Evolutionary conservation across 2,329 filamentous ascomycete species (phyloP).

Genomic region (Cladosporium sp.): DNA sequence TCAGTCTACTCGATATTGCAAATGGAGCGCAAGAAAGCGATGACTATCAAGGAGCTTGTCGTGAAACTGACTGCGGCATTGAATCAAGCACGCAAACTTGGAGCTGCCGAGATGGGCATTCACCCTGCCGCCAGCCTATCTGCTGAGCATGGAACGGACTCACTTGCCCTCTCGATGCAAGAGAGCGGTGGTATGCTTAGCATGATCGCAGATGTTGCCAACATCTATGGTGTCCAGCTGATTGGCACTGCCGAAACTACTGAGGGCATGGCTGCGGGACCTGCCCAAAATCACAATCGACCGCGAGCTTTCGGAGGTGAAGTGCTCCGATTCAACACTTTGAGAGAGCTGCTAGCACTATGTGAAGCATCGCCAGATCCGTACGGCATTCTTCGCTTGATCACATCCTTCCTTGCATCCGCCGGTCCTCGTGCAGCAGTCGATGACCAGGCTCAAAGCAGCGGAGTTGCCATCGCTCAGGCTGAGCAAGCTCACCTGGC

Average conservation of each 20-base stretch:
- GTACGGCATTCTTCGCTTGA: slow-evolving; percentile 82
- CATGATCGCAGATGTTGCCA: slow-evolving; percentile 29
- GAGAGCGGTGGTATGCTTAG: slow-evolving; percentile 30
- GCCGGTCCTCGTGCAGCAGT: slow-evolving; percentile 60
- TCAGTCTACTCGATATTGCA: slow-evolving; percentile 80
- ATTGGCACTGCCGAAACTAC: background rate
- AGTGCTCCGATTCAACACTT: slow-evolving; percentile 78
- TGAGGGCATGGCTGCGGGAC: background rate
- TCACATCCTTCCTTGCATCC: slow-evolving; percentile 77
- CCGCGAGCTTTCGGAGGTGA: slow-evolving; percentile 67
- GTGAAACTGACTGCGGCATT: slow-evolving; percentile 79
- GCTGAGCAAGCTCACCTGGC: slow-evolving; percentile 86
- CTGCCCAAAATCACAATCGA: background rate
- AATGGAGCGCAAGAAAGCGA: slow-evolving; percentile 83
- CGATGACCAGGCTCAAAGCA: slow-evolving; percentile 23
- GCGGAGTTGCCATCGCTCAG: slow-evolving; percentile 66
- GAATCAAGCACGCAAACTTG: slow-evolving; percentile 85
- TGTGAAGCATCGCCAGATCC: slow-evolving; percentile 94
- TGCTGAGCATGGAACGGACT: slow-evolving; percentile 55
- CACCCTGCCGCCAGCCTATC: slow-evolving; percentile 88
- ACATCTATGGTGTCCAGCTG: slow-evolving; percentile 31
- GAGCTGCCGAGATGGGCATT: slow-evolving; percentile 93
- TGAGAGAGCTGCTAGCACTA: slow-evolving; percentile 88
- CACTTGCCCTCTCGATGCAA: slow-evolving; percentile 23
- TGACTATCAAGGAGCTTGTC: slow-evolving; percentile 83